Evolutionary conservation across 1,139 yeast genomes (phyloP).

Genomic region (Saccharomycopsis hybrid): DNA sequence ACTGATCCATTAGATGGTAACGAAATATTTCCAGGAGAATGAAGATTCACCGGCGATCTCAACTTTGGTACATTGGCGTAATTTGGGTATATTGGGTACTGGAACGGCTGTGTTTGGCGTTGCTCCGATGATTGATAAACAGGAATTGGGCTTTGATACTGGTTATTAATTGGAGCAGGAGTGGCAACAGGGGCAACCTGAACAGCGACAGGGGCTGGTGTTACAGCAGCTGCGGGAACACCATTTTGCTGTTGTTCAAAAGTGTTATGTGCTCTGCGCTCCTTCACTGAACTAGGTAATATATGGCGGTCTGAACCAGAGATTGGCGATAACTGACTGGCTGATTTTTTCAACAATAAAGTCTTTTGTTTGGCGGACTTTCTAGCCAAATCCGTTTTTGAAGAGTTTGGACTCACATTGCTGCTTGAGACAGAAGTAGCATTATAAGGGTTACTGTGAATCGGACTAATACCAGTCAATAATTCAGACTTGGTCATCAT

Average conservation of each 20-base stretch:
- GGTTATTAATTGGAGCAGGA: too few relatives aligned
- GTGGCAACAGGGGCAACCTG: background rate
- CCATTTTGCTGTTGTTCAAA: too few relatives aligned
- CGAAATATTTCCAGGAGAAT: slow-evolving; percentile 1
- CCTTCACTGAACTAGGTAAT: background rate
- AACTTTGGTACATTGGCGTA: background rate
- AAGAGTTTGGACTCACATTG: background rate
- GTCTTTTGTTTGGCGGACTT: slow-evolving; percentile 9
- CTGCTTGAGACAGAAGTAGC: too few relatives aligned
- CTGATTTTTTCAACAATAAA: slow-evolving; percentile 12
- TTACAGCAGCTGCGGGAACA: too few relatives aligned
- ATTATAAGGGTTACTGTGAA: background rate
- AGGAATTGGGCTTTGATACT: background rate
- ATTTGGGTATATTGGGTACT: too few relatives aligned
- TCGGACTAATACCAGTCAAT: slow-evolving; percentile 13
- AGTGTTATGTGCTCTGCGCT: background rate
- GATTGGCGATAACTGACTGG: slow-evolving; percentile 8
- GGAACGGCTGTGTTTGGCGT: background rate
- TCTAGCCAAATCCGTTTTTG: background rate
- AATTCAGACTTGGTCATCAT: slow-evolving; percentile 11
- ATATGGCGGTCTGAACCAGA: slow-evolving; percentile 8
- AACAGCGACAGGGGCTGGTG: background rate
- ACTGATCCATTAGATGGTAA: background rate
- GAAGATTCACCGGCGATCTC: background rate
- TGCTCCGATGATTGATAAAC: too few relatives aligned